These are phyloP conservation scores for Pezicula radicicola DNA, from an alignment of 2,329 filamentous ascomycete species.

Conservation along the genomic window DNA sequence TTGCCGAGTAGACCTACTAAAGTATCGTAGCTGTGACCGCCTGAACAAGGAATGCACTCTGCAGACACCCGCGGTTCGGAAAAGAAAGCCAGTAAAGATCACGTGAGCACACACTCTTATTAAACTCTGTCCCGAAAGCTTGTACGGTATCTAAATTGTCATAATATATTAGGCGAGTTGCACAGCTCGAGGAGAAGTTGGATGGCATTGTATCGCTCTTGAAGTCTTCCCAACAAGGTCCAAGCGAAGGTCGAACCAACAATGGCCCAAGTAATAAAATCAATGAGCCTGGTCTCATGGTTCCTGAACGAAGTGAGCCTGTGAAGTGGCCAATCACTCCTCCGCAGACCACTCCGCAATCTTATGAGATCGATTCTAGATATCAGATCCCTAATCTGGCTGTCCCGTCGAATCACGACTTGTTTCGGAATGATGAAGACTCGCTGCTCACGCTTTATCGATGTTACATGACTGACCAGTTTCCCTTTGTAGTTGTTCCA, in stretches of 20 bases:
- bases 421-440: not conserved
- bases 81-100: not conserved
- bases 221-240: not conserved
- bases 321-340: not conserved
- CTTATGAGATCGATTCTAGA: not conserved
- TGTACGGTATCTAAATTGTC: not conserved
- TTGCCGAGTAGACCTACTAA: not conserved
- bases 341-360: not conserved
- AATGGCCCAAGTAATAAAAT: not conserved
- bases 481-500: slow-evolving; percentile 5
- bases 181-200: slow-evolving; percentile 8
- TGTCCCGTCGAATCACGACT: not conserved
- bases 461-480: slow-evolving; percentile 3
- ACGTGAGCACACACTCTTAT: not conserved
- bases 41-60: slow-evolving; percentile 3
- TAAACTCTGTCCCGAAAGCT: not conserved
- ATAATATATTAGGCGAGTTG: slow-evolving; percentile 1
- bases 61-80: not conserved
- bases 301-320: not conserved
- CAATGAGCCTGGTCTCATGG: not conserved
- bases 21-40: not conserved
- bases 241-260: not conserved
- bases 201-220: slow-evolving; percentile 8
- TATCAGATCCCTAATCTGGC: not conserved
- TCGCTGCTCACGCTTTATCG: slow-evolving; percentile 3